Evolutionary conservation across 306 rosid species (phyloP), one percentile per base, ranked within the genome.

Genomic region (Vigna angularis): DNA sequence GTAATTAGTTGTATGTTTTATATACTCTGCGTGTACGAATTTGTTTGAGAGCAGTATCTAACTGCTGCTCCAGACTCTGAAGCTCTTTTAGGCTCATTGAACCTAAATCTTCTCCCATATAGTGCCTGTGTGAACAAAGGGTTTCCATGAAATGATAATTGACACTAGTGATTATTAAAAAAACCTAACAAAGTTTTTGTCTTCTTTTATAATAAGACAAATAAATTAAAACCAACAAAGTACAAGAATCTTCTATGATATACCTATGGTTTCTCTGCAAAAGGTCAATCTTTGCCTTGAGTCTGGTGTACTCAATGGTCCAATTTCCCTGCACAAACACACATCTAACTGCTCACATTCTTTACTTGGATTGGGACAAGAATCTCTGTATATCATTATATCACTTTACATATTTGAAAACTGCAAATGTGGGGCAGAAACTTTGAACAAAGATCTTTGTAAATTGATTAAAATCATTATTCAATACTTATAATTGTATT

Each of bases 91-190:
- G 87, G 36, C 87, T 89, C 90, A 94, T 64, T 1, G 97, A 75
- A 14, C 87, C 90, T 82, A 94, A 84, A 80, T 92, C 93, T 78
- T 94, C 97, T 67, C 98, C 98, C 90, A 92, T 52, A 59, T 89
- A 94, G 76, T 89, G 94, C 77, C 96, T 94, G 80, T 44, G 18
- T 18, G 68, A 11, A 30, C 6, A 40, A 67, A 26, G 22, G 9
- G 34, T 44, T 44, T 11, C 5, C 22, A 6, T 47, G 50, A 15
- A 17, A 57, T 67, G 13, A 32, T 28, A 10, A 18, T 68, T 32
- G 24, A 18, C 32, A 58, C 11, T 48, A 79, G 26, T 72, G 13
- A 62, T 15, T 62, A 48, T 15, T 78, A 24, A 22, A 13, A 45
- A 56, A 32, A 3, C 16, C 40, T 3, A 66, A 40, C n/a, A 32